Percentiles rank a stretch among this genome's conserved stretches.
Conservation (phyloP, 805 yeast species). For the Saccharomycopsis vini region DNA sequence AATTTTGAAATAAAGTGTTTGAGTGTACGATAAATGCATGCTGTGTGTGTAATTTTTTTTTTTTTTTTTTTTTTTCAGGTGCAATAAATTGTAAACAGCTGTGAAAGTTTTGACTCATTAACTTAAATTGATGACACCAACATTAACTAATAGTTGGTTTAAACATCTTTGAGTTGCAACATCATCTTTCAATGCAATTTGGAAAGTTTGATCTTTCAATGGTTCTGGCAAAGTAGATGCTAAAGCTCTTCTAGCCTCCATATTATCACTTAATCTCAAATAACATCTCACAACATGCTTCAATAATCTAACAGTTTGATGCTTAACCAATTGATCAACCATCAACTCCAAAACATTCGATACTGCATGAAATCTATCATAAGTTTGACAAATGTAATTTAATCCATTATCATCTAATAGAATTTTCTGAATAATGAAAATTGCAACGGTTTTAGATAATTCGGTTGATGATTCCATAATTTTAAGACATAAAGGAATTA, state of each 20-base stretch:
- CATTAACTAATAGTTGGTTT: constrained; percentile 46
- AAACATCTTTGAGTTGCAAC: constrained; percentile 80
- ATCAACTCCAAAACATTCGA: constrained; percentile 77
- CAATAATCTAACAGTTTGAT: constrained; percentile 73
- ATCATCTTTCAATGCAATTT: constrained; percentile 72
- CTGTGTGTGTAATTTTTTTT: too few species aligned
- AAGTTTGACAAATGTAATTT: constrained; percentile 87
- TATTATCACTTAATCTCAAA: constrained; percentile 78
- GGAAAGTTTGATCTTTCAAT: constrained; percentile 78
- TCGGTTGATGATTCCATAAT: constrained; percentile 96
- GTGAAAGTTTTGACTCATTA: too few species aligned
- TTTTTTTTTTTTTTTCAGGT: too few species aligned
- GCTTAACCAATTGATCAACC: constrained; percentile 75
- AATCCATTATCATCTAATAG: constrained; percentile 87
- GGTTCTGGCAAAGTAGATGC: constrained; percentile 81
- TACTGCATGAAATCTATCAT: constrained; percentile 90
- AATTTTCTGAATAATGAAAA: constrained; percentile 89
- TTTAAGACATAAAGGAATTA: constrained; percentile 86
- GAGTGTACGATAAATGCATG: too few species aligned
- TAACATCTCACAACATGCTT: constrained; percentile 95
- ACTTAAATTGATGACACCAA: too few species aligned
- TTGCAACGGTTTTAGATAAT: constrained; percentile 90
- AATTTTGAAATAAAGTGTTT: too few species aligned
- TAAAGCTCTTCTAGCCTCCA: constrained; percentile 82
- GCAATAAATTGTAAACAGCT: too few species aligned